Evolutionary conservation across 2,329 filamentous ascomycete species (phyloP), one percentile per base, ranked within the genome.

Genomic region (Emergomyces orientalis): DNA sequence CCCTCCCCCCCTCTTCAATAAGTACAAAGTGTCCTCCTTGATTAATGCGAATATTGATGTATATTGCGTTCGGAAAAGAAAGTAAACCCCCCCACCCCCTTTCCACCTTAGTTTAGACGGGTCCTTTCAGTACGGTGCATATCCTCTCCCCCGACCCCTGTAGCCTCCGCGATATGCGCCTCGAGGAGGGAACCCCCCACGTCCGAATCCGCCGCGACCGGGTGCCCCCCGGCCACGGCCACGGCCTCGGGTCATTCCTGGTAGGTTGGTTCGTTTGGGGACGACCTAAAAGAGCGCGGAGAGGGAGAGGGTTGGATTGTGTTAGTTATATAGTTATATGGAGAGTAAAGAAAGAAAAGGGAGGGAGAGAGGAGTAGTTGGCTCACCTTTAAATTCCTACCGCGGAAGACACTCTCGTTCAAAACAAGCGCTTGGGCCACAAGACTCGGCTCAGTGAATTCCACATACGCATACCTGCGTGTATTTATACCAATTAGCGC

Each of bases 401-500:
- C 92, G 71, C 94, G 91, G 79, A 99, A 96, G 63, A 95, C 83
- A 76, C 91, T 97, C 79, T 99, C 94, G 76, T 99, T 97, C 63
- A 99, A 82, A 49, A 97, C 91, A 65, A 99, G 84, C 32, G 94
- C 94, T 76, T 96, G 90, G 57, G 90, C 91, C 66, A 99, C 93
- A 65, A 97, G 82, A 77, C 86, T 92, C 58, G 94, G 91, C 79
- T 97, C 94, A 65, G 90, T 88, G 74, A 99, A 99, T 78, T 99
- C 94, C 71, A 99, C 94, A 78, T 99, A 99, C 73, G 94, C 94
- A 79, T 99, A 99, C 68, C 92, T 97, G 77, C 76, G 77, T 62
- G 51, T 47, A 57, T 51, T 64, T 62, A 60, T 62, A 64, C 62
- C 67, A 66, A 72, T 72, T 71, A 73, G 69, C 65, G 63, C 60